Evolutionary conservation across 805 yeast species (phyloP).

Genomic region (Wickerhamiella spandovensis): DNA sequence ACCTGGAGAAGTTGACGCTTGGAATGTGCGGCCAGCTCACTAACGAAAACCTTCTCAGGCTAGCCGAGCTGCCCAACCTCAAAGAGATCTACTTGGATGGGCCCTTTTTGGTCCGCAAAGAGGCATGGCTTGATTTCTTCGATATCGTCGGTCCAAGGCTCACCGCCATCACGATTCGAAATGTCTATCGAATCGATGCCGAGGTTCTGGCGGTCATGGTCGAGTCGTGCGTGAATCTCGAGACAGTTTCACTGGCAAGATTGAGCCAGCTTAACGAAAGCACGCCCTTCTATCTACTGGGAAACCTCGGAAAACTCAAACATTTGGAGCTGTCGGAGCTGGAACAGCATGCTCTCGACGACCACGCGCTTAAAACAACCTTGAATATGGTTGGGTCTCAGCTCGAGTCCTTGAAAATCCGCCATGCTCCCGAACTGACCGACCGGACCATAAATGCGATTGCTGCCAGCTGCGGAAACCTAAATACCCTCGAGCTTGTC

Average conservation of each 20-base stretch:
- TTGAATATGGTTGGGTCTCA: slow-evolving; percentile 40
- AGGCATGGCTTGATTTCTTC: slow-evolving; percentile 67
- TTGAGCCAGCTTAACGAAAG: slow-evolving; percentile 57
- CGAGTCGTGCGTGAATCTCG: slow-evolving; percentile 42
- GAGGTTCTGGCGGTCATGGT: slow-evolving; percentile 50
- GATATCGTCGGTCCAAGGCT: slow-evolving; percentile 42
- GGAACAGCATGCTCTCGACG: slow-evolving; percentile 46
- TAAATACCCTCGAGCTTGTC: slow-evolving; percentile 47
- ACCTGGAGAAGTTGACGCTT: slow-evolving; percentile 48
- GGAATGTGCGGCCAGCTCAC: slow-evolving; percentile 91
- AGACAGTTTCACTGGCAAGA: slow-evolving; percentile 47
- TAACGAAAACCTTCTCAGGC: slow-evolving; percentile 57
- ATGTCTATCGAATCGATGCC: slow-evolving; percentile 72
- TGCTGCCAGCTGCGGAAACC: slow-evolving; percentile 33
- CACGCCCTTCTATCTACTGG: slow-evolving; percentile 46
- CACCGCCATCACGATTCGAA: slow-evolving; percentile 46
- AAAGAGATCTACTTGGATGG: slow-evolving; percentile 63
- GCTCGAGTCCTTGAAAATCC: slow-evolving; percentile 44
- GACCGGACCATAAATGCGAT: slow-evolving; percentile 34
- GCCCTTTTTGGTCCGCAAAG: slow-evolving; percentile 68
- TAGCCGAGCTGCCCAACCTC: slow-evolving; percentile 42
- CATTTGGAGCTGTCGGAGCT: slow-evolving; percentile 61
- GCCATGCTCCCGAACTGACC: slow-evolving; percentile 62
- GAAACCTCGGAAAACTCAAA: slow-evolving; percentile 40
- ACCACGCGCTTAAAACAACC: slow-evolving; percentile 50